Base-by-base conservation (phyloP, 2,329 filamentous ascomycete species). In the Sphaerulina populicola region DNA sequence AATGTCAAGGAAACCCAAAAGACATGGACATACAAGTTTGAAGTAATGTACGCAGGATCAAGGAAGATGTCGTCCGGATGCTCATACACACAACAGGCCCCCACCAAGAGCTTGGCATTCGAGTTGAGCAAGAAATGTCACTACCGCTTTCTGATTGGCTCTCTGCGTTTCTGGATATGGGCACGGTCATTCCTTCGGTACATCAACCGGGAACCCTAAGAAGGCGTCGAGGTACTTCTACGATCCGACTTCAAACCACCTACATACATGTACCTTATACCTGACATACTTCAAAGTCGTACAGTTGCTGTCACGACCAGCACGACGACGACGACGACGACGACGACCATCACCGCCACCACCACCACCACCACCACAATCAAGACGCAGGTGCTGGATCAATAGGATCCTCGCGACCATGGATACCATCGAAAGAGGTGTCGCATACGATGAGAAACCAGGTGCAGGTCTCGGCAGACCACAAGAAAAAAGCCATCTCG, bases 341-440 rank as follows among this genome's bases (percentile, higher is more conserved):
- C n/a, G n/a, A 27, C 3, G 18, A 18, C 18, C 2, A 18, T 18
- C 18, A 18, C 18, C 18, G 4, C 18, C 18, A 18, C 18, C 18
- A 18, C 18, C 18, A 18, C 18, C 18, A 2, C 18, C 18, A 18
- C 18, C 18, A 18, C 2, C 18, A 40, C 14, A 21, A 40, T 23
- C 37, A 9, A n/a, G 4, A 18, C 2, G 14, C 9, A 40, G 18
- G 4, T 15, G 9, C 31, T 7, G 6, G 15, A 14, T 23, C 12
- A 2, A 9, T 12, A 31, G 12, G n/a, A 29, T 27, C 23, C 15
- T 18, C 18, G 18, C 18, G 18, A 31, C 44, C 15, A 61, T 61
- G 59, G 53, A 61, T 10, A 58, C 59, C 1, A 27, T 59, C 15
- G 58, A 61, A 35, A 50, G 40, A 42, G 44, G 52, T 15, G 56